Evolutionary conservation across 768 basidiomycete genomes (phyloP).

Genomic region (Tulasnella sp.): DNA sequence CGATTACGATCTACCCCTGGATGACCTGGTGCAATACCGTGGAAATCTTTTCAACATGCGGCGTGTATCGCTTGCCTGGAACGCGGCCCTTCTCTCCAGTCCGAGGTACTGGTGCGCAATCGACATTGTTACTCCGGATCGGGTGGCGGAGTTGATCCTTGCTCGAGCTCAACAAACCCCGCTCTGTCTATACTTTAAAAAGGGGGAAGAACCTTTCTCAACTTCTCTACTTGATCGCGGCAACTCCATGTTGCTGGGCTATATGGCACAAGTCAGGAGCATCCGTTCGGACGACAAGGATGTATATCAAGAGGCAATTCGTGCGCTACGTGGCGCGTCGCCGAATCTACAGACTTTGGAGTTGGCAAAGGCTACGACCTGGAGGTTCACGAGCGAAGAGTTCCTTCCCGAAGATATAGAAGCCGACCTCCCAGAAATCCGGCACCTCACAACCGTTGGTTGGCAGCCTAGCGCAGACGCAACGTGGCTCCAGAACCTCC

Average conservation of each 20-base stretch:
- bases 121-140: neutral
- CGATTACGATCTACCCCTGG: neutral
- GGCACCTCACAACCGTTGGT: too few species aligned
- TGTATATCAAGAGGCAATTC: too few species aligned
- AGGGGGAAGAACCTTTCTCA: neutral
- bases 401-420: too few species aligned
- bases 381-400: too few species aligned
- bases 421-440: too few species aligned
- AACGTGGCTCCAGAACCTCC: neutral
- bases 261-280: too few species aligned
- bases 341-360: too few species aligned
- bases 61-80: neutral
- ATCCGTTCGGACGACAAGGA: too few species aligned
- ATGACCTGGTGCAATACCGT: neutral
- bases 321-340: too few species aligned
- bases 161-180: slow-evolving; percentile 9
- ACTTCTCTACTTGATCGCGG: neutral
- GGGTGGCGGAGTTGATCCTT: neutral
- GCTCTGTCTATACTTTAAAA: neutral
- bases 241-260: neutral
- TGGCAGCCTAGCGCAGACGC: too few species aligned
- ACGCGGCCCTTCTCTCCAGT: neutral
- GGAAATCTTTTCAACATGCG: neutral
- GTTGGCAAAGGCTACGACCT: too few species aligned
- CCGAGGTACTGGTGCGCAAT: neutral